Base-by-base conservation (phyloP, 257 asterid genomes). In the Paulownia fortunei region DNA sequence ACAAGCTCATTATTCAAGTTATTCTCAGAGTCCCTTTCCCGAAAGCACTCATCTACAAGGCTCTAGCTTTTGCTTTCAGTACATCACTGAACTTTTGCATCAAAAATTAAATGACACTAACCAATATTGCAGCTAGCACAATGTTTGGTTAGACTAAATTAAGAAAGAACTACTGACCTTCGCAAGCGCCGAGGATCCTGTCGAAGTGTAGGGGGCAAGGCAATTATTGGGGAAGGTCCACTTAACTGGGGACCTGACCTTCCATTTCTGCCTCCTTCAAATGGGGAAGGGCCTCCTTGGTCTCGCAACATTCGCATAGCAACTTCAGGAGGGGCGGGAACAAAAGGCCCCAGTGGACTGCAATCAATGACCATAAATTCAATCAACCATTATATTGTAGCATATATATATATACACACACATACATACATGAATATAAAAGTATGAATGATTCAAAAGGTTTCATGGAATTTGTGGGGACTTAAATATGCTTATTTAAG, bases 241-340 rank as follows among this genome's bases (percentile, higher is more conserved):
- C 88, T 71, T 74, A 87, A 36, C 72, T 84, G 96, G 55, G 92
- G 87, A 6, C 92, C 97, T 36, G 93, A 82, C 87, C 90, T 87
- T 55, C 97, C 93, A 72, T 86, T 91, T 82, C 94, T 86, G 68
- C 97, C 92, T 30, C 97, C 97, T 81, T 95, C 98, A 81, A 90
- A 95, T 26, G 98, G 91, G 69, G 94, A 61, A 47, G 99, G 92
- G 21, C 97, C 97, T 41, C 98, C 98, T 78, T 93, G 98, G 30
- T 95, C 99, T 54, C 97, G 91, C 86, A 95, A 52, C 98, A 95
- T 95, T 68, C 81, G 93, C 99, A 95, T 95, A 46, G 99, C 99
- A 82, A 95, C 97, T 83, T 95, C 99, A 51, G 99, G 99, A 73
- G 99, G 99, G 19, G 99, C 97, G 58, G 99, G 99, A 66, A 95